Conservation (phyloP, 176 grass and related monocot species). For the Musa schizocarpa region DNA sequence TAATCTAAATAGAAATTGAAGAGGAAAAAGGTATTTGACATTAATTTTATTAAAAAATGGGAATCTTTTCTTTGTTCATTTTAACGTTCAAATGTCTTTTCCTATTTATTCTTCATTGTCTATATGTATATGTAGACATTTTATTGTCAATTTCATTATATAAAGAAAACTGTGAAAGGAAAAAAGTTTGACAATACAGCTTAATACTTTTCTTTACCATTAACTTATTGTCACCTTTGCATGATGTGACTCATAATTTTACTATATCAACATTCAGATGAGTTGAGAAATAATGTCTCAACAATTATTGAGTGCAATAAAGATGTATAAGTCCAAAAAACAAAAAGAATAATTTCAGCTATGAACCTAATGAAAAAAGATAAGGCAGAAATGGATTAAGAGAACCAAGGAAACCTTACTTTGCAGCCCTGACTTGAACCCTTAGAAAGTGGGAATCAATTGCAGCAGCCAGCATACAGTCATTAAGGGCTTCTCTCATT, state of each 20-base stretch:
- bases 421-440: conserved; percentile 73
- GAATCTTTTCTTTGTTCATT: too few species aligned
- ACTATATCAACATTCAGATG: neutral
- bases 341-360: neutral
- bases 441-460: conserved; percentile 72
- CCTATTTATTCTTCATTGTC: too few species aligned
- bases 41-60: too few species aligned
- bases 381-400: neutral
- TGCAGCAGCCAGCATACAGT: conserved; percentile 51
- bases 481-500: conserved; percentile 76
- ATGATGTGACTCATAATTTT: neutral
- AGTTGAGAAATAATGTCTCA: neutral
- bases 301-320: neutral
- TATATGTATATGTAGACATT: too few species aligned
- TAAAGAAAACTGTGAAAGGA: too few species aligned
- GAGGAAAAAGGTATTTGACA: too few species aligned
- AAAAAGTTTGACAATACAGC: too few species aligned
- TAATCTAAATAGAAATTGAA: too few species aligned
- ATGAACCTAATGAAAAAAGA: neutral
- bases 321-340: neutral
- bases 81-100: too few species aligned
- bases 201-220: too few species aligned
- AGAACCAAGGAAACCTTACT: conserved; percentile 42
- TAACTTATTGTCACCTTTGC: neutral
- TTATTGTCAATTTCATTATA: too few species aligned